Evolutionary conservation across 2,329 filamentous ascomycete species (phyloP), one percentile per base, ranked within the genome.

Genomic region (Pezicula radicicola): DNA sequence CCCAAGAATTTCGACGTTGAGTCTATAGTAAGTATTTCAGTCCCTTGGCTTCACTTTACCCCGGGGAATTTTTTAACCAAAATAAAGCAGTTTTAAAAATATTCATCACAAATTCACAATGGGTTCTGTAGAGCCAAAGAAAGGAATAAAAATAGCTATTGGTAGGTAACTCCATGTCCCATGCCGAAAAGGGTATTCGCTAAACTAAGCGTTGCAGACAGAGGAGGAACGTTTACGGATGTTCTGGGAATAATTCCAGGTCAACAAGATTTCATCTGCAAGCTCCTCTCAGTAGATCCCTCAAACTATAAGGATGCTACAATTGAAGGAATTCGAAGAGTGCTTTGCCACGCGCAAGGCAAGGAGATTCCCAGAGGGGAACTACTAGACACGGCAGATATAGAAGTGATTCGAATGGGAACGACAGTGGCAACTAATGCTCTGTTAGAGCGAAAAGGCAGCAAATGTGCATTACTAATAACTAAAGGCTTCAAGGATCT

Each of bases 381-480:
- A 62, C 73, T 80, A 2, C 69, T 87, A 8, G 83, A 87, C 64
- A 86, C 83, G 3, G 78, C 78, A 36, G 72, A 79, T 61, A 82
- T 85, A 66, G 51, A 44, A 19, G 86, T 81, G 50, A 88, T 89
- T 63, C 79, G 86, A 8, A 89, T 90, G 79, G 87, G 87, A 15
- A 90, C 87, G 1, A 90, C 87, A 0, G 84, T 90, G 6, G 87
- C 86, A 1, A 90, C 87, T 0, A 90, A 90, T 68, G 85, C 87
- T 0, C 68, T 90, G 21, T 70, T 90, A 2, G 85, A 89, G 61
- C 71, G 84, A 19, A 89, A 89, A 63, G 87, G 86, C n/a, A 85
- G 88, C 64, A 77, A 76, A 51, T 87, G 86, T 61, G 87, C 84
- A 1, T 78, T 90, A 64, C 73, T 88, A 4, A 83, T 88, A 2